Evolutionary conservation across 179 eudicot genomes (phyloP).

Genomic region (Carnegiea gigantea): DNA sequence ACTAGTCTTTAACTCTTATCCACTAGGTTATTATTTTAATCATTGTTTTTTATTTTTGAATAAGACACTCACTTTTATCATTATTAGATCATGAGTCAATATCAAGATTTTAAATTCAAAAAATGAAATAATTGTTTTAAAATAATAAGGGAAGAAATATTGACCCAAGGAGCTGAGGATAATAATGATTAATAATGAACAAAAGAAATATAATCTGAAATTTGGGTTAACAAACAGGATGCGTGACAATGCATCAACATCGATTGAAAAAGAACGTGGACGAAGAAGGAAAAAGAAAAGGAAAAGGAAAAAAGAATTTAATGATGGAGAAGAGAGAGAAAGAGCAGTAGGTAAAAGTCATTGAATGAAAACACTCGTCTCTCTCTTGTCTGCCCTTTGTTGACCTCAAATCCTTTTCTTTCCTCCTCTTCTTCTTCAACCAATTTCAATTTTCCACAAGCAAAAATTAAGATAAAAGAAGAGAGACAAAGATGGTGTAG

Average conservation of each 20-base stretch:
- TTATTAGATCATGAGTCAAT: too few relatives aligned
- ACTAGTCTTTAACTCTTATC: too few relatives aligned
- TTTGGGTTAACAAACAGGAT: conserved; percentile 11
- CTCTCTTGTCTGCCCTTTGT: conserved; percentile 24
- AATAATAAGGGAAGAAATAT: background rate
- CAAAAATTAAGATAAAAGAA: background rate
- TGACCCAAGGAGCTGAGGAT: background rate
- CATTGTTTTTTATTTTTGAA: too few relatives aligned
- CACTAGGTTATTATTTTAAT: too few relatives aligned
- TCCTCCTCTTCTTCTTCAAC: background rate
- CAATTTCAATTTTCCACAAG: background rate
- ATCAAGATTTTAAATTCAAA: too few relatives aligned
- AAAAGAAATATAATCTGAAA: conserved; percentile 10
- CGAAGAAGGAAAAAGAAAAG: background rate
- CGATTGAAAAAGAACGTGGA: conserved; percentile 17
- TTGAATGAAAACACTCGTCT: conserved; percentile 24
- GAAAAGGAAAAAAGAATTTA: background rate
- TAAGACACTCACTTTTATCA: too few relatives aligned
- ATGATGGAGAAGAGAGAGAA: background rate
- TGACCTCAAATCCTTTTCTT: conserved; percentile 24
- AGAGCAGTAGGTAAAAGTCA: conserved; percentile 13
- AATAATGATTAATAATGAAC: background rate
- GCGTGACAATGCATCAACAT: conserved; percentile 16
- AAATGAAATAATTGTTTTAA: background rate
- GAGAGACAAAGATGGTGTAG: background rate